These are phyloP conservation scores for Pichia sp. DNA, from an alignment of 1,139 yeast genomes.

Conservation along the genomic window DNA sequence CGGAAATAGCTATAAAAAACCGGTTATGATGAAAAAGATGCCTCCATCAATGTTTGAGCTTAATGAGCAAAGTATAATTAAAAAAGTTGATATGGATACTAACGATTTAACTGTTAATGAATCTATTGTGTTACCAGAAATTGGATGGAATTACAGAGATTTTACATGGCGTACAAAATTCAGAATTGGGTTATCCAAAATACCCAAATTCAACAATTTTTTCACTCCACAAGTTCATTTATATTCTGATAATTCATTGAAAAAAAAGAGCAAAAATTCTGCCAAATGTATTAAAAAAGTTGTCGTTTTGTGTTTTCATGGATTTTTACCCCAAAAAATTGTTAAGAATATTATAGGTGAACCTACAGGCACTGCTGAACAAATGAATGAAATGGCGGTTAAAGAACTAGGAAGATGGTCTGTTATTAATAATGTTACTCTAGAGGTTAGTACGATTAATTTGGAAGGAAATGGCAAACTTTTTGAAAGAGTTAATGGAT, in stretches of 20 bases:
- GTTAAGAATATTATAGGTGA: slow-evolving; percentile 43
- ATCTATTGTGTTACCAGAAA: slow-evolving; percentile 24
- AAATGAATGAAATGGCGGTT: slow-evolving; percentile 34
- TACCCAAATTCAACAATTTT: slow-evolving; percentile 10
- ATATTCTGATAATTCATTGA: slow-evolving; percentile 28
- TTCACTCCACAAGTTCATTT: slow-evolving; percentile 27
- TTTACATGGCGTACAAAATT: slow-evolving; percentile 37
- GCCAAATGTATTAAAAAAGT: slow-evolving; percentile 30
- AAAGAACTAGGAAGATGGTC: slow-evolving; percentile 39
- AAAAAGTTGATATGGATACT: neutral
- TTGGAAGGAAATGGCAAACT: slow-evolving; percentile 50
- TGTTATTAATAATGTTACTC: slow-evolving; percentile 25
- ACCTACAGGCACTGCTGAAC: slow-evolving; percentile 39
- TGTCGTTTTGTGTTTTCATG: slow-evolving; percentile 44
- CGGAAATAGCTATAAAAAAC: slow-evolving; percentile 34
- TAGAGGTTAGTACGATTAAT: slow-evolving; percentile 40
- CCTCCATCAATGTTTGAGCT: slow-evolving; percentile 26
- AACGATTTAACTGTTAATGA: slow-evolving; percentile 1
- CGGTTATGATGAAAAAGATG: slow-evolving; percentile 21
- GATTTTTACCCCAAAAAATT: slow-evolving; percentile 48
- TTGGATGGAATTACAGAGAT: slow-evolving; percentile 24
- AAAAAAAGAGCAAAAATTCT: slow-evolving; percentile 4
- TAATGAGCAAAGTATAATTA: slow-evolving; percentile 17
- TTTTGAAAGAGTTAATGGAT: slow-evolving; percentile 35
- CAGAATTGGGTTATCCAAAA: slow-evolving; percentile 33